phyloP scores from a whole-genome alignment of 2,329 filamentous ascomycete species.

The Phyllachora maydis region DNA sequence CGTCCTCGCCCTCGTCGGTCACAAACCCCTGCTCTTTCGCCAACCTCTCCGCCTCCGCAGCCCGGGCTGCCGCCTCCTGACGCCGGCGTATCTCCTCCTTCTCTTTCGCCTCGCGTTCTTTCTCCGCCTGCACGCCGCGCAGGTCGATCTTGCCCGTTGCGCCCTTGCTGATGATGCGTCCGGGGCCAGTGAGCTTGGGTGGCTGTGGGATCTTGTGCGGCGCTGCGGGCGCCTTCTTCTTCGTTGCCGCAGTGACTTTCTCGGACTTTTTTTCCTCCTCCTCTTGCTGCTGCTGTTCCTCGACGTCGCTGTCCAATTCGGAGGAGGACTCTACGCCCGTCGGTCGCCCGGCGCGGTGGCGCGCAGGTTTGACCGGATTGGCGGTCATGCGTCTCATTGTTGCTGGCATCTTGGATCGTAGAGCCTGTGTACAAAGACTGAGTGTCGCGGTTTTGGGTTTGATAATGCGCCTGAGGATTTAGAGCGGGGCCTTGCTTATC shows the following conservation, averaged over 20 bases:
- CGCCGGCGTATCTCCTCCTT: too few species aligned
- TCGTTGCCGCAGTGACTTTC: conserved; percentile 9
- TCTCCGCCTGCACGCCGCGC: too few species aligned
- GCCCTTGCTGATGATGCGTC: conserved; percentile 29
- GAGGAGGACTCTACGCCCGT: conserved; percentile 25
- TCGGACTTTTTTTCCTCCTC: too few species aligned
- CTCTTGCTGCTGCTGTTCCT: too few species aligned
- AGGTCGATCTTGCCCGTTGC: conserved; percentile 26
- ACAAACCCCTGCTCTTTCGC: conserved; percentile 42
- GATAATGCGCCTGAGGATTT: too few species aligned
- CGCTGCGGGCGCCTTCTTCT: conserved; percentile 6
- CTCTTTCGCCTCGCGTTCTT: too few species aligned
- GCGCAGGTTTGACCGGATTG: conserved; percentile 60
- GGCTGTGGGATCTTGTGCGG: conserved; percentile 23
- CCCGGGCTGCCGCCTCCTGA: conserved; percentile 22
- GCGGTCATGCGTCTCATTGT: conserved; percentile 89
- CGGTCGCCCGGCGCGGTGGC: conserved; percentile 73
- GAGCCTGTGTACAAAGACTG: too few species aligned
- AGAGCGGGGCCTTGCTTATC: too few species aligned
- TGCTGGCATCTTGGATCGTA: too few species aligned
- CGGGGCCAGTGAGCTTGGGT: conserved; percentile 34
- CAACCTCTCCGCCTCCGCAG: conserved; percentile 21
- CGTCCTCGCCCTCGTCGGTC: conserved; percentile 30
- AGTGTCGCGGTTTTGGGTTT: too few species aligned
- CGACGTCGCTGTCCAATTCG: conserved; percentile 24